Evolutionary conservation across 352 stramenopile genomes (phyloP).

Genomic region (Phytopythium aichiense): DNA sequence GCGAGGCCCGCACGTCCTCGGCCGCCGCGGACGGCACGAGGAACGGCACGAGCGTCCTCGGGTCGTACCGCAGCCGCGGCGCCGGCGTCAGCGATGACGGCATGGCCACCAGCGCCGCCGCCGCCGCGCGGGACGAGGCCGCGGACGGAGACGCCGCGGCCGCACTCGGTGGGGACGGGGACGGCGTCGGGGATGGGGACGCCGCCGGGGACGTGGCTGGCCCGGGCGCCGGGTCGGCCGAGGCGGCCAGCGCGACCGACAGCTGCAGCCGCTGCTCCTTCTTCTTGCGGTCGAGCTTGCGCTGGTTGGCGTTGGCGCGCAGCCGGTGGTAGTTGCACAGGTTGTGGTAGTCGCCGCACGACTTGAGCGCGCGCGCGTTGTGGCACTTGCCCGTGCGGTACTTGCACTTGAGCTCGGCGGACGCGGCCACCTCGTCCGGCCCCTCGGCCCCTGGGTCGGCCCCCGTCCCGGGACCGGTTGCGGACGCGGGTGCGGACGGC

Average conservation of each 20-base stretch:
- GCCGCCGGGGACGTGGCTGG: background rate
- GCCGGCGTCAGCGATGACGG: constrained; percentile 10
- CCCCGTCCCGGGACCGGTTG: background rate
- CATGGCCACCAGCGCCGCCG: constrained; percentile 31
- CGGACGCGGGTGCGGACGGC: constrained; percentile 7
- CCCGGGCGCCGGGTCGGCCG: constrained; percentile 2
- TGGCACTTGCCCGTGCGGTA: constrained; percentile 81
- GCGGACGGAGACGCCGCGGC: background rate
- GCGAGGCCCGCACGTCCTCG: constrained; percentile 24
- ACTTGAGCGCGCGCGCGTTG: constrained; percentile 70
- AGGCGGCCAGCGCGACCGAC: constrained; percentile 17
- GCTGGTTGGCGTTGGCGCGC: constrained; percentile 75
- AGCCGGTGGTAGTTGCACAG: constrained; percentile 82
- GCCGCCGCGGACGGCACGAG: constrained; percentile 1
- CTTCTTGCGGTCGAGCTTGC: constrained; percentile 83
- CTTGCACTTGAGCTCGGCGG: constrained; percentile 64
- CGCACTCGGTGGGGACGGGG: background rate
- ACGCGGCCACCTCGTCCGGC: constrained; percentile 13
- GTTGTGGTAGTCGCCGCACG: constrained; percentile 76
- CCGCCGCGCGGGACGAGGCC: constrained; percentile 28
- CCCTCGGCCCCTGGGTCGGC: no score
- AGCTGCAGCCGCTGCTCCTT: constrained; percentile 53
- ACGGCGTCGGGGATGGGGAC: background rate
- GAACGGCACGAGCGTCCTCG: constrained; percentile 7
- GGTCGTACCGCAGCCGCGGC: constrained; percentile 29